Evolutionary conservation across 208 protist genomes (phyloP).

Genomic region (Trypanosoma platydactyli): DNA sequence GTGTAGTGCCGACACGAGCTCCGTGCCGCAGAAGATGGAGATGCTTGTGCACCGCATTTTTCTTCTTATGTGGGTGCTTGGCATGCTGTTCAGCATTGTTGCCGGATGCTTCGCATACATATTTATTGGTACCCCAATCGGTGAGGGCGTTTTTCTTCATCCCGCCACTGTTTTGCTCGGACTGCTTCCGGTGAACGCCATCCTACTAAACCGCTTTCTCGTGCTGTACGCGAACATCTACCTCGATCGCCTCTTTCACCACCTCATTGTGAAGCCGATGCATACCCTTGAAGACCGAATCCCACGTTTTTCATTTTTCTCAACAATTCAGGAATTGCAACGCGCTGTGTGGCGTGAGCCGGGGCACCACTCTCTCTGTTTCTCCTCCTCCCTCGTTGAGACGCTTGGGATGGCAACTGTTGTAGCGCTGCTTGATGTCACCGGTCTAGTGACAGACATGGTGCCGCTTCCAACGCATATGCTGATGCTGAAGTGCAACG

Average conservation of each 20-base stretch:
- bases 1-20: slow-evolving; percentile 69
- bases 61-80: slow-evolving; percentile 63
- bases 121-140: slow-evolving; percentile 36
- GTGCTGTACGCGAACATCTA: slow-evolving; percentile 86
- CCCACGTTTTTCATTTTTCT: slow-evolving; percentile 71
- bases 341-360: slow-evolving; percentile 50
- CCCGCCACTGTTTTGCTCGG: slow-evolving; percentile 78
- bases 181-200: slow-evolving; percentile 82
- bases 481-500: slow-evolving; percentile 53
- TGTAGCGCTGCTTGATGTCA: slow-evolving; percentile 79
- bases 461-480: slow-evolving; percentile 74
- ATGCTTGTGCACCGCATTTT: slow-evolving; percentile 81
- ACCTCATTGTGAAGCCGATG: slow-evolving; percentile 63
- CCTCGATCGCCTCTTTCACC: slow-evolving; percentile 80
- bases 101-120: slow-evolving; percentile 53
- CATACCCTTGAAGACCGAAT: slow-evolving; percentile 74
- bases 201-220: slow-evolving; percentile 73
- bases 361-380: slow-evolving; percentile 62
- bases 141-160: slow-evolving; percentile 64
- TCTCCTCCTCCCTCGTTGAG: slow-evolving; percentile 81
- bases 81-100: slow-evolving; percentile 47
- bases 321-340: slow-evolving; percentile 53
- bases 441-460: slow-evolving; percentile 90
- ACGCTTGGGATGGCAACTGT: slow-evolving; percentile 83
- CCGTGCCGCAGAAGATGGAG: slow-evolving; percentile 84